phyloP scores from a whole-genome alignment of 208 protist species.

The Acanthamoeba castellanii region DNA sequence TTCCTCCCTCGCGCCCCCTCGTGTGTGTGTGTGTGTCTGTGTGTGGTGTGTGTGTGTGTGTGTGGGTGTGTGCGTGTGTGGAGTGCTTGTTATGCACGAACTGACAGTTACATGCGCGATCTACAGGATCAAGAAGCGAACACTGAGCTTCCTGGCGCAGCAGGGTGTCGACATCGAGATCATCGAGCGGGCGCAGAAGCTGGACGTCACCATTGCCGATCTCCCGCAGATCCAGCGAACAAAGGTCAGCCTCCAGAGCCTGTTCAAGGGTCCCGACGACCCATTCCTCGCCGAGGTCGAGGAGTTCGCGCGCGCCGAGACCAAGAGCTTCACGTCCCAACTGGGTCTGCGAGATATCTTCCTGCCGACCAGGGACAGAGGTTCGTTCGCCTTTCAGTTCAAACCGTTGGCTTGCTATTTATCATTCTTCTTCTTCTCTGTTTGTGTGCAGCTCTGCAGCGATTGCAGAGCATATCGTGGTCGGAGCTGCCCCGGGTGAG shows the following conservation, averaged over 20 bases:
- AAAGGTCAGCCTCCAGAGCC: slow-evolving; percentile 5
- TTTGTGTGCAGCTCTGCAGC: neutral
- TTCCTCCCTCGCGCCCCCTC: neutral
- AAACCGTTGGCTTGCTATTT: no score
- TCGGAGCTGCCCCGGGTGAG: slow-evolving; percentile 16
- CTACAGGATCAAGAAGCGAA: slow-evolving; percentile 46
- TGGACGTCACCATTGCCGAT: slow-evolving; percentile 52
- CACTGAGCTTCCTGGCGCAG: slow-evolving; percentile 45
- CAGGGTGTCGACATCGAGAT: slow-evolving; percentile 49
- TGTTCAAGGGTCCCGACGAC: slow-evolving; percentile 26
- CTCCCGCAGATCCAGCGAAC: slow-evolving; percentile 40
- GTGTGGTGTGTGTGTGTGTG: neutral
- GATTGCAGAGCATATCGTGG: slow-evolving; percentile 44
- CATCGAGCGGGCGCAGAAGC: slow-evolving; percentile 24
- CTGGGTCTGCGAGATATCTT: slow-evolving; percentile 52
- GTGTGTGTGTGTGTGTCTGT: neutral
- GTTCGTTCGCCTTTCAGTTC: neutral
- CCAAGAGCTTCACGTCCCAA: slow-evolving; percentile 6
- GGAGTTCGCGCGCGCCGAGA: slow-evolving; percentile 2
- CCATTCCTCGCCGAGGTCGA: slow-evolving; percentile 35
- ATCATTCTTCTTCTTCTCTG: neutral
- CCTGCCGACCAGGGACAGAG: slow-evolving; percentile 22
- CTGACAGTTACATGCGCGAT: no score
- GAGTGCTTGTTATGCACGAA: no score
- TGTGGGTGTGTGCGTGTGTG: neutral